Conservation (phyloP, 208 protist species). For the Lotmaria passim region DNA sequence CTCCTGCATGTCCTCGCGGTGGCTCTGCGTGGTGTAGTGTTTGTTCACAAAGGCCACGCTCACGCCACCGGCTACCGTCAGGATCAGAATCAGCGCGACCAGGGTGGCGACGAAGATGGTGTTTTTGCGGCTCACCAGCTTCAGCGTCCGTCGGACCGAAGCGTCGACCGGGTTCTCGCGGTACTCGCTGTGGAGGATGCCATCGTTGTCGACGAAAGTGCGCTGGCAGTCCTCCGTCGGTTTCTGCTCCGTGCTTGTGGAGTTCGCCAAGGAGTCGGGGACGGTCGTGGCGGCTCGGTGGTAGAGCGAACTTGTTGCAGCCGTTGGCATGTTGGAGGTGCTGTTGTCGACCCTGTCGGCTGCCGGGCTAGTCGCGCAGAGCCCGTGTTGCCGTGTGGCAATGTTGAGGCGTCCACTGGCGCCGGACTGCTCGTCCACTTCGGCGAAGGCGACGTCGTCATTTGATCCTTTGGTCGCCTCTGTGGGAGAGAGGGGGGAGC, state of each 20-base stretch:
- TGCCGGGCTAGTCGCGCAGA: not conserved
- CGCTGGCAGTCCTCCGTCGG: not conserved
- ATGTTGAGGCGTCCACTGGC: not conserved
- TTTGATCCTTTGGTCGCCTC: not conserved
- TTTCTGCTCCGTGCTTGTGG: constrained; percentile 8
- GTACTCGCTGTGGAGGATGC: constrained; percentile 21
- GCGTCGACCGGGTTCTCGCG: constrained; percentile 1
- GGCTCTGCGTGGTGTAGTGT: constrained; percentile 37
- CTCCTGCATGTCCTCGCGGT: constrained; percentile 20
- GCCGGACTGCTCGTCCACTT: not conserved
- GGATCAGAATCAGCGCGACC: constrained; percentile 40
- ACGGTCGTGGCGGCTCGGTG: not conserved
- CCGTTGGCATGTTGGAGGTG: not conserved
- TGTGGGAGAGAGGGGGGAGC: not conserved
- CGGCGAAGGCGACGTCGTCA: constrained; percentile 3
- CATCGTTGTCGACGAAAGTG: constrained; percentile 11
- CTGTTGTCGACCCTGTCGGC: not conserved
- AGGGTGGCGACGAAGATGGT: constrained; percentile 26
- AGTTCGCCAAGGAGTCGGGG: constrained; percentile 5
- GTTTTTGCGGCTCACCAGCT: constrained; percentile 38
- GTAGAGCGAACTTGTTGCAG: too few relatives aligned
- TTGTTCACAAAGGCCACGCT: constrained; percentile 45
- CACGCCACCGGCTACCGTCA: constrained; percentile 47
- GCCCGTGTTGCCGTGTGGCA: not conserved
- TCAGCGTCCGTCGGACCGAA: constrained; percentile 16